These are phyloP conservation scores for Cynara cardunculus DNA, from an alignment of 129 eudicot species.

Conservation along the genomic window DNA sequence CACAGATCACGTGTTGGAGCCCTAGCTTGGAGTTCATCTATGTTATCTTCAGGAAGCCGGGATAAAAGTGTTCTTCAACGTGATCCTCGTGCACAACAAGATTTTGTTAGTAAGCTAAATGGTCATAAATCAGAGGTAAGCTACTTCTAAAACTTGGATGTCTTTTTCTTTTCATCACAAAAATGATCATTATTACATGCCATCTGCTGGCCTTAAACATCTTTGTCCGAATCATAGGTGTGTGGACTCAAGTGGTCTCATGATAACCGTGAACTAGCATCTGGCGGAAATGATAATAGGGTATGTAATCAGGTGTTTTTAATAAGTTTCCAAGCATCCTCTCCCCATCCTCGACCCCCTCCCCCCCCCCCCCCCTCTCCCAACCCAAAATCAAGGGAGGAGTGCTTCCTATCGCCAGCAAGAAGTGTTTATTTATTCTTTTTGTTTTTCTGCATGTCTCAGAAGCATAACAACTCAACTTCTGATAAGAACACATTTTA, in stretches of 20 bases:
- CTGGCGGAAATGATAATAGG: slow-evolving; percentile 77
- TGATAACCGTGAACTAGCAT: slow-evolving; percentile 81
- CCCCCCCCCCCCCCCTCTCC: no score
- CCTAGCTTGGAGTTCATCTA: slow-evolving; percentile 74
- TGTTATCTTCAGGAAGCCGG: slow-evolving; percentile 79
- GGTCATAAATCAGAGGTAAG: slow-evolving; percentile 79
- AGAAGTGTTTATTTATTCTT: background rate
- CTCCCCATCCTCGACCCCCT: no score
- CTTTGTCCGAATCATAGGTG: slow-evolving; percentile 40
- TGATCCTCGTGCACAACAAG: slow-evolving; percentile 68
- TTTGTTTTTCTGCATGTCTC: background rate
- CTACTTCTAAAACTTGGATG: background rate
- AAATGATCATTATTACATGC: background rate
- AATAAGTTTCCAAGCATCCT: no score
- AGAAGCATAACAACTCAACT: background rate
- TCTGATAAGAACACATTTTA: background rate
- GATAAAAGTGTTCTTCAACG: slow-evolving; percentile 80
- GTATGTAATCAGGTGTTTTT: no score
- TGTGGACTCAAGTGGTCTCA: slow-evolving; percentile 92
- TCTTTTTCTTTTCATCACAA: background rate
- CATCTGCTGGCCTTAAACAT: background rate
- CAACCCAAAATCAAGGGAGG: no score
- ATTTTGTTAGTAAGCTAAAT: slow-evolving; percentile 62
- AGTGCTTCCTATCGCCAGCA: no score
- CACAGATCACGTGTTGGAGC: slow-evolving; percentile 80